phyloP scores from a whole-genome alignment of 495 filamentous ascomycete genomes.

The Pyrenopolyporus hunteri region DNA sequence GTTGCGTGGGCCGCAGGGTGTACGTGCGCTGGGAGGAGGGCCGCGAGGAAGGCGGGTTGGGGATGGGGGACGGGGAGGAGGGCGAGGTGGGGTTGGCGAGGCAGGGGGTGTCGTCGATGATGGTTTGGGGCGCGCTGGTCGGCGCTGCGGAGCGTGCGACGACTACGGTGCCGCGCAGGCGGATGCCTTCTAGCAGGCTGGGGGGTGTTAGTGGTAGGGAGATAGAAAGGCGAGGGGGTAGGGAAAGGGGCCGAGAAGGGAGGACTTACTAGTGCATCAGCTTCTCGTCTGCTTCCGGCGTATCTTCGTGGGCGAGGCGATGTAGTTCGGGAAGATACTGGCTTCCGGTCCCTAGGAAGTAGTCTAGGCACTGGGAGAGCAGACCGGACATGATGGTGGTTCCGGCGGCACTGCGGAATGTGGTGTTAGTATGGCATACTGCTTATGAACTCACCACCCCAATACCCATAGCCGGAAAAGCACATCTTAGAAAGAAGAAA shows the following conservation, averaged over 20 bases:
- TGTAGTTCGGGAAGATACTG: constrained; percentile 62
- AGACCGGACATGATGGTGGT: constrained; percentile 41
- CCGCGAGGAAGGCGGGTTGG: constrained; percentile 13
- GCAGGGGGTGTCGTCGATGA: constrained; percentile 57
- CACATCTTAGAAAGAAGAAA: constrained; percentile 18
- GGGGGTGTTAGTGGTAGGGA: constrained; percentile 28
- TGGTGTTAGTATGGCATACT: constrained; percentile 52
- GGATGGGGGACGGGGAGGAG: constrained; percentile 15
- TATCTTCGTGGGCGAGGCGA: constrained; percentile 49
- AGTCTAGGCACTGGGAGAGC: constrained; percentile 75
- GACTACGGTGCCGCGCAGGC: constrained; percentile 65
- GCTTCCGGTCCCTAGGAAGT: constrained; percentile 66
- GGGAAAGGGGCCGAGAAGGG: background rate
- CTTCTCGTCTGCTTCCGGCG: constrained; percentile 37
- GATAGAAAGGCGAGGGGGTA: background rate
- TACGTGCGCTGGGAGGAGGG: constrained; percentile 15
- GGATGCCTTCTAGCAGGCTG: constrained; percentile 63
- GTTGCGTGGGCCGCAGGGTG: constrained; percentile 36
- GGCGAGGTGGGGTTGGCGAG: constrained; percentile 36
- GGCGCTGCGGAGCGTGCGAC: constrained; percentile 54
- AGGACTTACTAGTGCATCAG: constrained; percentile 40
- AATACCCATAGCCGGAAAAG: background rate
- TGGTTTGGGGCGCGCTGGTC: constrained; percentile 48
- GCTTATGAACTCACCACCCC: background rate
- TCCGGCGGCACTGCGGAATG: constrained; percentile 13